Evolutionary conservation across 2,329 filamentous ascomycete genomes (phyloP).

Genomic region (Sporothrix mexicana): DNA sequence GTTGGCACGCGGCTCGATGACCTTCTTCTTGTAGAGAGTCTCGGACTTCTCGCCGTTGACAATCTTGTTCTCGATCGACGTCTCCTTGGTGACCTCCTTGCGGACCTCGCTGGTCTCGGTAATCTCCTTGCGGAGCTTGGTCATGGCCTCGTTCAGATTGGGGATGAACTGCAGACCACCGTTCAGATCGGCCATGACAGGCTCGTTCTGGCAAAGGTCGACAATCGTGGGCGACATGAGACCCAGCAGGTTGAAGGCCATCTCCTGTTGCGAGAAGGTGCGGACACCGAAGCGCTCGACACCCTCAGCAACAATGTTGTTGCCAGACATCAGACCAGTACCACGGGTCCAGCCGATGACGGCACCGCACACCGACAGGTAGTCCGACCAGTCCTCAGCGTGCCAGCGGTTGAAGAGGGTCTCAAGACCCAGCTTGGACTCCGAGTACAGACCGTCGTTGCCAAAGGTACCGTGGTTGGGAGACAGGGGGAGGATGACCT

Average conservation of each 20-base stretch:
- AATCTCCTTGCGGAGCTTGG: constrained; percentile 88
- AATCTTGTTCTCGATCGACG: constrained; percentile 93
- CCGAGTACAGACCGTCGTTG: constrained; percentile 92
- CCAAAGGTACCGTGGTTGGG: constrained; percentile 99
- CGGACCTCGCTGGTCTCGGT: constrained; percentile 95
- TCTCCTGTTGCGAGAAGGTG: constrained; percentile 98
- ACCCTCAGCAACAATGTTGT: constrained; percentile 88
- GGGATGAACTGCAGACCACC: constrained; percentile 97
- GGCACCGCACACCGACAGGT: constrained; percentile 96
- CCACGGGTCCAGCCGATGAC: constrained; percentile 99
- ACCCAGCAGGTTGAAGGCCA: constrained; percentile 98
- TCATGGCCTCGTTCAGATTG: constrained; percentile 93
- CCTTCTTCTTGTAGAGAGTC: constrained; percentile 91
- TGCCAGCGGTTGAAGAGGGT: constrained; percentile 99
- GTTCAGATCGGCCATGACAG: constrained; percentile 96
- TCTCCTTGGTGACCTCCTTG: constrained; percentile 93
- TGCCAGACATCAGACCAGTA: constrained; percentile 72
- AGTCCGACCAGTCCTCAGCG: constrained; percentile 96
- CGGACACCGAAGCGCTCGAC: constrained; percentile 96
- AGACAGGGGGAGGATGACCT: constrained; percentile 93
- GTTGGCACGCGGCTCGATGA: constrained; percentile 91
- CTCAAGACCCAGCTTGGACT: constrained; percentile 96
- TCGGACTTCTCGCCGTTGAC: constrained; percentile 94
- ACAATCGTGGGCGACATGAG: constrained; percentile 94
- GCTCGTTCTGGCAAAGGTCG: constrained; percentile 92